Evolutionary conservation across 345 rosid species (phyloP).

Genomic region (Rhizophora apiculata): DNA sequence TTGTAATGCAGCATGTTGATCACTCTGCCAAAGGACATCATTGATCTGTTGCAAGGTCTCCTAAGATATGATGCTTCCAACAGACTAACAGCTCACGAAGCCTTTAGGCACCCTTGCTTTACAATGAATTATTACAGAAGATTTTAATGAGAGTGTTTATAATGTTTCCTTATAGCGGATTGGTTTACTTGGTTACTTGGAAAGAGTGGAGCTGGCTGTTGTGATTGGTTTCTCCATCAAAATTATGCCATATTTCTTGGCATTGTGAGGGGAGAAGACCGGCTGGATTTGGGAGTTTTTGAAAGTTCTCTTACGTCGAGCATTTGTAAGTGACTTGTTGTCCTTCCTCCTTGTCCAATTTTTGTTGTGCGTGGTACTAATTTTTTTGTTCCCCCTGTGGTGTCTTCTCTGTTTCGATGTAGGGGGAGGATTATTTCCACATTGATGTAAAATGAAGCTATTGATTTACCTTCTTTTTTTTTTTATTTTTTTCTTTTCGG

Average conservation of each 20-base stretch:
- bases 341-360: slow-evolving; percentile 15
- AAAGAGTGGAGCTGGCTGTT: slow-evolving; percentile 10
- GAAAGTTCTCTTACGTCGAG: slow-evolving; percentile 1
- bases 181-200: neutral
- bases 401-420: no score
- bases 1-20: slow-evolving; percentile 69
- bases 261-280: neutral
- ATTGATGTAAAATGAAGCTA: no score
- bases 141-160: slow-evolving; percentile 15
- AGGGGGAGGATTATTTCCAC: no score
- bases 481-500: no score
- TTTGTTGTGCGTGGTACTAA: neutral
- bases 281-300: slow-evolving; percentile 3
- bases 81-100: slow-evolving; percentile 51
- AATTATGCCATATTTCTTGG: slow-evolving; percentile 3
- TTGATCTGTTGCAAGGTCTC: slow-evolving; percentile 62
- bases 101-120: slow-evolving; percentile 66
- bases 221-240: neutral
- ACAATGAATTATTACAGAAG: slow-evolving; percentile 42
- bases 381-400: neutral
- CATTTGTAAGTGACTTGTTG: slow-evolving; percentile 23
- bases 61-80: slow-evolving; percentile 51
- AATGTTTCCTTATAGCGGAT: neutral
- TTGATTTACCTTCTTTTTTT: no score
- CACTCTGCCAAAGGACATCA: slow-evolving; percentile 66